phyloP scores from a whole-genome alignment of 83 land plant species.

The Picea abies region DNA sequence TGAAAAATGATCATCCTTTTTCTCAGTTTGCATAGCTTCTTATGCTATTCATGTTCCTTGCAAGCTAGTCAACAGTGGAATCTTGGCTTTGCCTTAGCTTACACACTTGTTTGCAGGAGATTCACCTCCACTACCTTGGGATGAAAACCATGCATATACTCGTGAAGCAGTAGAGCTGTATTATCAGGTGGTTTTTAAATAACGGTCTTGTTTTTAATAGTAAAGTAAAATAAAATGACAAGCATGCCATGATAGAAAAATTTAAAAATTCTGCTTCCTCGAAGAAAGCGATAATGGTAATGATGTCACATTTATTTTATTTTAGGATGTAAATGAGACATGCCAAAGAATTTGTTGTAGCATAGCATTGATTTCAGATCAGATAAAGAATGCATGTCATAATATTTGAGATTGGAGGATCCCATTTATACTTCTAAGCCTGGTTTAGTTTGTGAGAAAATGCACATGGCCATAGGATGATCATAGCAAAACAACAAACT shows the following conservation, averaged over 20 bases:
- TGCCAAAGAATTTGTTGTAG: background rate
- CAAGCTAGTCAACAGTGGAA: background rate
- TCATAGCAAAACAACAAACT: no score
- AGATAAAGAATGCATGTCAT: no score
- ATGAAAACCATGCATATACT: slow-evolving; percentile 64
- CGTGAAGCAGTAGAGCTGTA: slow-evolving; percentile 77
- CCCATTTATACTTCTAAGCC: no score
- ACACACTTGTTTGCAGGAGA: slow-evolving; percentile 82
- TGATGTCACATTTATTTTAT: background rate
- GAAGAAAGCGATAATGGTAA: background rate
- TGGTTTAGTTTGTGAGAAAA: no score
- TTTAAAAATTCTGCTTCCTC: background rate
- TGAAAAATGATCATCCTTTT: slow-evolving; percentile 2
- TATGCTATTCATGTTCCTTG: background rate
- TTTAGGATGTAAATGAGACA: background rate
- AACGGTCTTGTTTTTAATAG: background rate
- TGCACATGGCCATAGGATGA: no score
- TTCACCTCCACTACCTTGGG: slow-evolving; percentile 81
- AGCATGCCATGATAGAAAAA: no score
- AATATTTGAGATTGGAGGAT: no score
- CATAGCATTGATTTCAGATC: no score
- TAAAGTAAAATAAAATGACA: slow-evolving; percentile 4
- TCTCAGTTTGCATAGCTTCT: background rate
- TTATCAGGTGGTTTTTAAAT: slow-evolving; percentile 67
- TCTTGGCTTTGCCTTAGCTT: slow-evolving; percentile 37